A percentile compares a stretch with the other conserved stretches of the same genome.
Evolutionary conservation across 441 rosid species (phyloP).

Genomic region (Populus hybrid): DNA sequence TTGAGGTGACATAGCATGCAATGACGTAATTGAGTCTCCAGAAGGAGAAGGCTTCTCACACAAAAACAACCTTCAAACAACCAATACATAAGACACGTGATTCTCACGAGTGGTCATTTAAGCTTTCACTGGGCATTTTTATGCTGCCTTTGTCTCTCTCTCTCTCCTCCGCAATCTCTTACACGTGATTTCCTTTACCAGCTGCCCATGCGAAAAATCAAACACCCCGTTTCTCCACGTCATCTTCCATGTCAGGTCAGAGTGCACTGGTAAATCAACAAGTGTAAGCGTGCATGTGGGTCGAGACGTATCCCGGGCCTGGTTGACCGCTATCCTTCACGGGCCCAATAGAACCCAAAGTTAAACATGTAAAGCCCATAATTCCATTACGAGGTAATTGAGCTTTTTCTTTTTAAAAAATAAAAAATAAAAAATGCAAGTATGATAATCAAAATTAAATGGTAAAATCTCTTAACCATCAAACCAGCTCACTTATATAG

Average conservation of each 20-base stretch:
- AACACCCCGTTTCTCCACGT: slow-evolving; percentile 25
- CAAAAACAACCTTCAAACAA: no score
- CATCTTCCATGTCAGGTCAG: slow-evolving; percentile 9
- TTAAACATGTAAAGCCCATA: background rate
- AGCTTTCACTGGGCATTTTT: background rate
- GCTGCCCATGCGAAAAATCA: background rate
- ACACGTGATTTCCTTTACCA: slow-evolving; percentile 17
- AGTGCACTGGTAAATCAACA: background rate
- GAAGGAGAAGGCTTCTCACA: no score
- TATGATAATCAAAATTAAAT: no score
- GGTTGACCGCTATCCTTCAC: slow-evolving; percentile 32
- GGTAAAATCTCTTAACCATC: no score
- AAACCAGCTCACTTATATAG: no score
- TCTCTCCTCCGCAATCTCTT: background rate
- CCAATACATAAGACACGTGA: no score
- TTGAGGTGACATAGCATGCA: no score
- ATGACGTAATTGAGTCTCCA: no score
- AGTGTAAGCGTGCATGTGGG: slow-evolving; percentile 34
- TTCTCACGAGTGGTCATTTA: background rate
- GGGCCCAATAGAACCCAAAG: slow-evolving; percentile 16
- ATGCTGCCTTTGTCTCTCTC: background rate
- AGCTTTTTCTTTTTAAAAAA: no score
- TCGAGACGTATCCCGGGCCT: slow-evolving; percentile 19
- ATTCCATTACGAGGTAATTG: no score
- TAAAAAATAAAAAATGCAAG: no score